Base-by-base conservation (phyloP, 179 eudicot species). In the Sideroxylon spinosum region DNA sequence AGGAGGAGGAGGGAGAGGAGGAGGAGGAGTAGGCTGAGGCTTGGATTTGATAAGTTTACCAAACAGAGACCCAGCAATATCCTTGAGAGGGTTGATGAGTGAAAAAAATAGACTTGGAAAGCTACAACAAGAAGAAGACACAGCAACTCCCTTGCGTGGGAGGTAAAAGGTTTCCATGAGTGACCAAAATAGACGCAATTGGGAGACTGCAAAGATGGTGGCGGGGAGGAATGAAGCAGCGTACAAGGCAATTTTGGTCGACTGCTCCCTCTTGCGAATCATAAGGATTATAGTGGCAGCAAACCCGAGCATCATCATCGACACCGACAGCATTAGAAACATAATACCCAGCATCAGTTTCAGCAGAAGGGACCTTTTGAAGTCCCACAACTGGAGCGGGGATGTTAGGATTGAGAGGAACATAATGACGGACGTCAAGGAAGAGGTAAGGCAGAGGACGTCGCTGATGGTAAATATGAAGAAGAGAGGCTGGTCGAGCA, bases 241-340 rank as follows among this genome's bases (percentile, higher is more conserved):
- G 44, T 69, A 69, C 76, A 80, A 29, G 61, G 76, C 70, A 53
- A 80, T 6, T 16, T 70, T 71, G 0, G 79, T 68, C 79, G 76
- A 80, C 37, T 60, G 69, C 3, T 65, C 62, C 63, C 53, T 62
- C 13, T 37, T 26, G 7, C 22, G 60, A 20, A 76, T 61, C 75
- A 62, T 48, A 2, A 76, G 79, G 20, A 76, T 61, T 20, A 80
- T 25, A 6, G 82, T 80, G 3, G 79, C 75, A 0, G 82, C 79
- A 61, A 80, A 80, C 0, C 79, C 74, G 62, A 75, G 8, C 82
- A 76, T 80, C 79, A 80, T 75, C 82, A 80, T 80, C 3, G 71
- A 61, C 29, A 75, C 79, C 1, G 82, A 80, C 14, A 76, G 9
- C 23, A 75, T 60, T 1, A 80, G 52, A 62, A 69, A 68, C 7